phyloP scores from a whole-genome alignment of 148 eudicot species.

The Camellia japonica region DNA sequence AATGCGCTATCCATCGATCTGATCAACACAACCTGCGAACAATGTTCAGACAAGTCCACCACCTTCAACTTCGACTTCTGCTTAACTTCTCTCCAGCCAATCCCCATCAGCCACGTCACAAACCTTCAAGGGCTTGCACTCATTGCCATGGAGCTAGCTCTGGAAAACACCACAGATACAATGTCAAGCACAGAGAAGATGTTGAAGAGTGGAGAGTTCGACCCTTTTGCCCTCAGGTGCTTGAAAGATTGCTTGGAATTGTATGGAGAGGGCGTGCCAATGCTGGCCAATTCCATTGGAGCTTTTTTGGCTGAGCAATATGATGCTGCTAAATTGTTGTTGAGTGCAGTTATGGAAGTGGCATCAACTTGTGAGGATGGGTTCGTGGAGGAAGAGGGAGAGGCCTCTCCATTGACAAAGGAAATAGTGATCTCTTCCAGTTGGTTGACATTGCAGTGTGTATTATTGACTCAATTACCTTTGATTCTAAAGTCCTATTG shows the following conservation, averaged over 20 bases:
- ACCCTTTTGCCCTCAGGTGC: constrained; percentile 20
- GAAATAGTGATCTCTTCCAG: constrained; percentile 29
- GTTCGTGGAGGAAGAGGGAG: constrained; percentile 31
- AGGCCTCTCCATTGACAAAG: constrained; percentile 36
- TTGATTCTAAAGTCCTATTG: not conserved
- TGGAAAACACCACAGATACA: constrained; percentile 28
- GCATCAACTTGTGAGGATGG: constrained; percentile 35
- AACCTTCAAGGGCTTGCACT: constrained; percentile 28
- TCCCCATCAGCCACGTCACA: constrained; percentile 4
- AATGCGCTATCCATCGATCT: not conserved
- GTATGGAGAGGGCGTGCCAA: constrained; percentile 18
- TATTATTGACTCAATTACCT: constrained; percentile 17
- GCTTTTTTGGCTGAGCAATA: constrained; percentile 23
- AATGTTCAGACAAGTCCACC: constrained; percentile 12
- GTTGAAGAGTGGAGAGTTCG: constrained; percentile 11
- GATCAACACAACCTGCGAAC: constrained; percentile 20
- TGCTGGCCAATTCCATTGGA: constrained; percentile 21
- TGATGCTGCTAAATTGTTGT: constrained; percentile 28
- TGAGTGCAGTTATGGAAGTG: constrained; percentile 33
- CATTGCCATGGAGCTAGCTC: constrained; percentile 35
- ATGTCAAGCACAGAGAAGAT: constrained; percentile 18
- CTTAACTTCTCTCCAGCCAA: constrained; percentile 11
- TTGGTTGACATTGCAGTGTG: constrained; percentile 28
- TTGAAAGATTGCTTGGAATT: constrained; percentile 36
- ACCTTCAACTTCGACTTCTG: constrained; percentile 14